phyloP scores from a whole-genome alignment of 345 rosid species.

The Citrus hindsii region DNA sequence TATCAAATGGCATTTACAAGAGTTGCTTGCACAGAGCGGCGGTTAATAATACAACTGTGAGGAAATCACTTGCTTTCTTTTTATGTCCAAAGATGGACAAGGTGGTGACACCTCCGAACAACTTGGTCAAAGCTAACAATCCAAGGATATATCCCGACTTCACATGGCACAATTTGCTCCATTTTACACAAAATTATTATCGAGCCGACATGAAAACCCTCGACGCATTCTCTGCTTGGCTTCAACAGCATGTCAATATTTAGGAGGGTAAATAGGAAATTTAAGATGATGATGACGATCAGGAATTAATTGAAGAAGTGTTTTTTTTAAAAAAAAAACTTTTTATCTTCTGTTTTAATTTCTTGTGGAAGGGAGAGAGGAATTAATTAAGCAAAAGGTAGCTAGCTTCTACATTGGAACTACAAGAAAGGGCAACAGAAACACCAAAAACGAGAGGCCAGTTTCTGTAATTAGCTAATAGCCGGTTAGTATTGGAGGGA shows the following conservation, averaged over 20 bases:
- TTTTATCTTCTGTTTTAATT: too few relatives aligned
- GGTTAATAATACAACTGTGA: conserved; percentile 38
- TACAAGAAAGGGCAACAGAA: conserved; percentile 10
- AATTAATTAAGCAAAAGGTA: too few relatives aligned
- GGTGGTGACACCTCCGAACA: conserved; percentile 40
- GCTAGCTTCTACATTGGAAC: neutral
- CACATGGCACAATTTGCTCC: conserved; percentile 47
- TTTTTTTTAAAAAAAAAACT: neutral
- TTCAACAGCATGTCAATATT: conserved; percentile 6
- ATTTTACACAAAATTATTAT: conserved; percentile 55
- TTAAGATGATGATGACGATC: neutral
- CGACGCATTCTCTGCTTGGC: conserved; percentile 42
- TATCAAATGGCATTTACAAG: conserved; percentile 55
- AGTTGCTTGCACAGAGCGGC: conserved; percentile 71
- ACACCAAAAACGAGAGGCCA: conserved; percentile 7
- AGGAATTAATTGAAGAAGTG: neutral
- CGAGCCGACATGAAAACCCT: conserved; percentile 57
- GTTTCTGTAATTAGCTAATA: conserved; percentile 2
- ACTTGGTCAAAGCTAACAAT: conserved; percentile 23
- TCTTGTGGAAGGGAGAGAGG: neutral
- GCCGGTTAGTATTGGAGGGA: conserved; percentile 1
- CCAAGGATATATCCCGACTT: conserved; percentile 59
- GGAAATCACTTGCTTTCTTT: conserved; percentile 64
- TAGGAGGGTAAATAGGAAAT: neutral
- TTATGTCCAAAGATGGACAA: conserved; percentile 45